Evolutionary conservation across 805 yeast genomes (phyloP).

Genomic region (Vanderwaltozyma tropicalis): DNA sequence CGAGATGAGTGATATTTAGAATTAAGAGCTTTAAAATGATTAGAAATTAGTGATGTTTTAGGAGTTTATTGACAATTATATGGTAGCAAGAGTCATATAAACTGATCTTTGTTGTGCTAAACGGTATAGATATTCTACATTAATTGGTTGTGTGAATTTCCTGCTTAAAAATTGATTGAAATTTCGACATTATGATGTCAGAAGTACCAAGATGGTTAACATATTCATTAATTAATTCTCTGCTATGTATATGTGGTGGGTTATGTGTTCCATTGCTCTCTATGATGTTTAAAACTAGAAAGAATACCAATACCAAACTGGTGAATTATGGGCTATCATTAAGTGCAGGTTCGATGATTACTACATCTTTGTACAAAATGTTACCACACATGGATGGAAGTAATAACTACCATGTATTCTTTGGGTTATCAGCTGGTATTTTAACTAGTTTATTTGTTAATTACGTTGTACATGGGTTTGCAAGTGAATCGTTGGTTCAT

Average conservation of each 20-base stretch:
- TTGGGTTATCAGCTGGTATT: conserved; percentile 45
- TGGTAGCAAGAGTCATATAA: no score
- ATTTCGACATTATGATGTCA: no score
- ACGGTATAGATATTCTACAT: no score
- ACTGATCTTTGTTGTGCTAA: no score
- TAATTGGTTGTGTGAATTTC: no score
- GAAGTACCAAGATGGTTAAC: conserved; percentile 25
- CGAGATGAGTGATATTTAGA: no score
- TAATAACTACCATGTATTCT: conserved; percentile 36
- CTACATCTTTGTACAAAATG: conserved; percentile 67
- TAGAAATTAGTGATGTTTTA: no score
- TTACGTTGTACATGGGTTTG: conserved; percentile 53
- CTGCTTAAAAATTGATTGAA: not conserved
- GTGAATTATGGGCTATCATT: conserved; percentile 66
- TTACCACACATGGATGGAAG: conserved; percentile 52
- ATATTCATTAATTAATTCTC: conserved; percentile 46
- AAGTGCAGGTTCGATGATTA: conserved; percentile 70
- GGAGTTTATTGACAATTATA: no score
- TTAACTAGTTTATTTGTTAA: conserved; percentile 50
- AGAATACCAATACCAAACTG: conserved; percentile 38
- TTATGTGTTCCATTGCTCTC: conserved; percentile 38
- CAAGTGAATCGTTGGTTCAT: conserved; percentile 77
- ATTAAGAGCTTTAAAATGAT: no score
- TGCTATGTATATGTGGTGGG: conserved; percentile 66
- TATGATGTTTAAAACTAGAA: conserved; percentile 7